phyloP scores from a whole-genome alignment of 371 early-diverging fungal species.

The Apophysomyces trapeziformis region DNA sequence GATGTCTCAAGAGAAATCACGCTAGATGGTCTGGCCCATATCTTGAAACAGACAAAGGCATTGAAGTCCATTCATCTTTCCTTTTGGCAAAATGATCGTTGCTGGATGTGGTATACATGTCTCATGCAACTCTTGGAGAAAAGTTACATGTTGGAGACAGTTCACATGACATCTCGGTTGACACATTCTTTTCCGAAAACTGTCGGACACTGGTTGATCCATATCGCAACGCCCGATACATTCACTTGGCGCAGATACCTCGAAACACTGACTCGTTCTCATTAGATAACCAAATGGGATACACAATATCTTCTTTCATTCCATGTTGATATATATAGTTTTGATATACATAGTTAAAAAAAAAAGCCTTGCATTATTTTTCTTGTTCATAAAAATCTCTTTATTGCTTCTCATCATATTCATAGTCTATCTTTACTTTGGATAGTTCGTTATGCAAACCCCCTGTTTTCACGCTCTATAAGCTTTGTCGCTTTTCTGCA shows the following conservation, averaged over 20 bases:
- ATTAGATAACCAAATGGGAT: too few species aligned
- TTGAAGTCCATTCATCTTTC: slow-evolving; percentile 2
- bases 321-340: too few species aligned
- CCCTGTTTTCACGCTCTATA: too few species aligned
- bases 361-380: too few species aligned
- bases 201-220: neutral
- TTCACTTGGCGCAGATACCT: neutral
- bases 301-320: too few species aligned
- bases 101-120: neutral
- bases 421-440: too few species aligned
- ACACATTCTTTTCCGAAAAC: neutral
- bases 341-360: too few species aligned
- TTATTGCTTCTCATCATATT: too few species aligned
- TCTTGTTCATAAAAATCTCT: too few species aligned
- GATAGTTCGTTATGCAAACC: too few species aligned
- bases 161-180: neutral
- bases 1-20: neutral
- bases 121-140: neutral
- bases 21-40: neutral
- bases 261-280: too few species aligned
- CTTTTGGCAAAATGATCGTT: neutral
- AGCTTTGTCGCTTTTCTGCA: too few species aligned
- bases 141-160: neutral
- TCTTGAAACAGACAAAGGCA: neutral
- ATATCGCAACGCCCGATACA: neutral